These are phyloP conservation scores for Prunella vulgaris DNA, from an alignment of 257 asterid genomes.

Conservation along the genomic window DNA sequence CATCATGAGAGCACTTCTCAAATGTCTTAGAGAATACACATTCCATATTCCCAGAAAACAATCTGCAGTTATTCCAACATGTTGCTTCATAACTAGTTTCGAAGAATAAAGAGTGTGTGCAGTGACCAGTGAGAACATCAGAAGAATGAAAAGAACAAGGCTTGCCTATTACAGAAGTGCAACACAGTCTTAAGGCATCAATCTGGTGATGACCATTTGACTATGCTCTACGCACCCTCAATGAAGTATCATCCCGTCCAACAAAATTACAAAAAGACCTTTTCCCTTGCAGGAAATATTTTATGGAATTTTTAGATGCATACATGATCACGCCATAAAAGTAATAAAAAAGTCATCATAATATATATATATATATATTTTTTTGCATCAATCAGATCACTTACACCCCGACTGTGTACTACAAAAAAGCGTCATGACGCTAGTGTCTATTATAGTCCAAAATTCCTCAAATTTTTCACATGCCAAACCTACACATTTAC, in stretches of 20 bases:
- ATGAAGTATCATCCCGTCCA: background rate
- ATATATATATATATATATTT: too few species aligned
- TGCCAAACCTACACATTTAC: background rate
- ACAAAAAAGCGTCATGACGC: background rate
- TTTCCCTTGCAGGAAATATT: background rate
- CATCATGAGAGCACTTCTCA: background rate
- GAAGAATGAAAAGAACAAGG: background rate
- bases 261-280: background rate
- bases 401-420: background rate
- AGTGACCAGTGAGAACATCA: background rate
- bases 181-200: background rate
- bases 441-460: background rate
- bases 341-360: background rate
- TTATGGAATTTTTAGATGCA: background rate
- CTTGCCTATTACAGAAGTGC: background rate
- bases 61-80: background rate
- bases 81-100: background rate
- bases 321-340: background rate
- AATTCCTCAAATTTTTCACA: background rate
- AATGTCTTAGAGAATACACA: background rate
- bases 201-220: background rate
- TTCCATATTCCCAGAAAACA: background rate
- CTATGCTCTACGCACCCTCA: background rate
- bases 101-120: background rate
- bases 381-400: background rate